These are phyloP conservation scores for Fusarium nurragi DNA, from an alignment of 2,329 filamentous ascomycete species.

Conservation along the genomic window DNA sequence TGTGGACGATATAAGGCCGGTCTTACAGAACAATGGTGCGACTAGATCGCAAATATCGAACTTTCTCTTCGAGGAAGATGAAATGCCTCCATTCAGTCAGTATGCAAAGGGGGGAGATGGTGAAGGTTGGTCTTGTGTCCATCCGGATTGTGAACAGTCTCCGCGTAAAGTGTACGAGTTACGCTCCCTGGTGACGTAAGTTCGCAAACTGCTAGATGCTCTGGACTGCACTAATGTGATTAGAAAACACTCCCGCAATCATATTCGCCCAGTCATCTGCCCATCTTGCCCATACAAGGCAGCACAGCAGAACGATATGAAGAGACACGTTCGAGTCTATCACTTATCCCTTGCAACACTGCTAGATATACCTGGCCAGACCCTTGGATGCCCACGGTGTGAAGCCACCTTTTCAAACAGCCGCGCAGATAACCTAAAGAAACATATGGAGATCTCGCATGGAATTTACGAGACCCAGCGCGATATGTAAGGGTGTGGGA, in stretches of 20 bases:
- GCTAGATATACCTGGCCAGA: not conserved
- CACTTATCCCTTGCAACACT: not conserved
- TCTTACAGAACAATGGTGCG: too few species aligned
- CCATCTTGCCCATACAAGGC: not conserved
- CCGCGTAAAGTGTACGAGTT: not conserved
- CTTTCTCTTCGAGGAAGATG: not conserved
- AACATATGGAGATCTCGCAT: not conserved
- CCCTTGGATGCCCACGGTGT: not conserved
- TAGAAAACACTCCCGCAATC: not conserved
- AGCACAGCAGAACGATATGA: not conserved
- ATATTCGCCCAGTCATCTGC: not conserved
- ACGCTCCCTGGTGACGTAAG: not conserved
- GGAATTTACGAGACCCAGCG: too few species aligned
- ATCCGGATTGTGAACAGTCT: not conserved
- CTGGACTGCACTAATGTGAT: too few species aligned
- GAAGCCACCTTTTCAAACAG: not conserved
- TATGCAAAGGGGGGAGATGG: not conserved
- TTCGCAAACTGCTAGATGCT: not conserved
- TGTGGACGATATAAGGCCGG: too few species aligned
- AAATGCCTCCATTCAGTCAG: not conserved
- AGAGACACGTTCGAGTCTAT: not conserved
- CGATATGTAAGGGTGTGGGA: too few species aligned
- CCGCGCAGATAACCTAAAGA: not conserved
- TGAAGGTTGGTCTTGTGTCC: not conserved
- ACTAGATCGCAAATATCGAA: too few species aligned